A percentile compares a stretch with the other conserved stretches of the same genome.
Conservation (phyloP, 371 early-diverging fungal genomes). For the Chytridiales sp. region DNA sequence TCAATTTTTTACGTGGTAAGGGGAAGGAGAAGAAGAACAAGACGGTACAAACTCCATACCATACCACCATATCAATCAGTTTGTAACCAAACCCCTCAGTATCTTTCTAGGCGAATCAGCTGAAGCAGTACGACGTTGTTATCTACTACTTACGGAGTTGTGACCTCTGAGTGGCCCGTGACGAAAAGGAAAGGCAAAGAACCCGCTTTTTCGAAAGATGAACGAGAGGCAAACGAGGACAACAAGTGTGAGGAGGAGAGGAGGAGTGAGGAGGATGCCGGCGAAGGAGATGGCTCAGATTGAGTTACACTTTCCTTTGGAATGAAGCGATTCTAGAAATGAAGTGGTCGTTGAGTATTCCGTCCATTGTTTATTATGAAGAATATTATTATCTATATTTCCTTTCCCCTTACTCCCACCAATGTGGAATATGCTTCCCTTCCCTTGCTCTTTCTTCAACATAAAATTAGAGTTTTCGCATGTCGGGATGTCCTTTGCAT, state of each 20-base stretch:
- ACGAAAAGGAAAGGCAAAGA: conserved; percentile 6
- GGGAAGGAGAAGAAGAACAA: conserved; percentile 27
- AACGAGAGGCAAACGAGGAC: conserved; percentile 13
- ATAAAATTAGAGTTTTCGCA: too few relatives aligned
- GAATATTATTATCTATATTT: too few relatives aligned
- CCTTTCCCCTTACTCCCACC: too few relatives aligned
- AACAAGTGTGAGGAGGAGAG: conserved; percentile 15
- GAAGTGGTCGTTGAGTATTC: too few relatives aligned
- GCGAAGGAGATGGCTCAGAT: neutral
- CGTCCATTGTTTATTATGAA: too few relatives aligned
- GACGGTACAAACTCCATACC: neutral
- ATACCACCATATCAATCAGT: conserved; percentile 1
- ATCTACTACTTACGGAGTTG: conserved; percentile 37
- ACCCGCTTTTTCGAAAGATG: conserved; percentile 13
- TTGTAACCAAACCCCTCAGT: too few relatives aligned
- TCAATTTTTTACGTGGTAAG: conserved; percentile 38
- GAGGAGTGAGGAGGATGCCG: neutral
- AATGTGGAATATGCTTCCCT: too few relatives aligned
- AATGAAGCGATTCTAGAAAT: too few relatives aligned
- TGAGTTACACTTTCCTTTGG: too few relatives aligned
- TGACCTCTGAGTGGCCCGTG: conserved; percentile 29
- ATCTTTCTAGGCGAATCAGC: too few relatives aligned
- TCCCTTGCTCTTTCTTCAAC: too few relatives aligned
- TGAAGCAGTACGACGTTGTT: conserved; percentile 37
- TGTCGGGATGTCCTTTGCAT: too few relatives aligned